These are phyloP conservation scores for Iris pallida DNA, from an alignment of 116 monocot species.

Conservation along the genomic window DNA sequence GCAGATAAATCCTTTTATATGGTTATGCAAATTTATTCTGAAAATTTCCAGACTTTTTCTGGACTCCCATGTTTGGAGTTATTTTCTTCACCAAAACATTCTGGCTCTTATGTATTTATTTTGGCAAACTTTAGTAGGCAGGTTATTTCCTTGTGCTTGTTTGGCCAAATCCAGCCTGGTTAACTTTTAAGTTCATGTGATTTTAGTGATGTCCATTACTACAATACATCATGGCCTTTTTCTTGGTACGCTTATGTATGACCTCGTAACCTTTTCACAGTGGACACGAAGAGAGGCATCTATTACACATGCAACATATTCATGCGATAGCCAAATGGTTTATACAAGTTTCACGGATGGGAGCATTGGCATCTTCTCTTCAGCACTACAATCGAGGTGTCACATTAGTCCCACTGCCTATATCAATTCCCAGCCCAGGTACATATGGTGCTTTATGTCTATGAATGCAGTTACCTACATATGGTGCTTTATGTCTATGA, in stretches of 20 bases:
- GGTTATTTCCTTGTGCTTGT: no score
- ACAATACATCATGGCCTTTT: neutral
- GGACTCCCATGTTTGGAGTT: no score
- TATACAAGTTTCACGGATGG: constrained; percentile 35
- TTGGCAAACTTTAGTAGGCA: no score
- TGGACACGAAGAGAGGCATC: constrained; percentile 21
- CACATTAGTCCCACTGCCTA: constrained; percentile 33
- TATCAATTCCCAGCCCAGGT: constrained; percentile 21
- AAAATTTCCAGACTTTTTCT: no score
- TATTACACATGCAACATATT: constrained; percentile 39
- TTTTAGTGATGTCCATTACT: neutral
- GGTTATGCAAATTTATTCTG: no score
- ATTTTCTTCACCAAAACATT: no score
- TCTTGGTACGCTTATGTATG: neutral
- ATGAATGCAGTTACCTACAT: no score
- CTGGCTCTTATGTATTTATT: no score
- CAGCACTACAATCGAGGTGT: constrained; percentile 24
- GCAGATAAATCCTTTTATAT: no score
- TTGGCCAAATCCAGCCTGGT: no score
- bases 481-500: no score
- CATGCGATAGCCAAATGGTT: constrained; percentile 40
- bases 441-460: neutral
- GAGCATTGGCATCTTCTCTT: constrained; percentile 25
- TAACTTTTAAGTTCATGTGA: no score
- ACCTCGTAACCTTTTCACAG: constrained; percentile 2